A percentile compares a stretch with the other conserved stretches of the same genome.
Evolutionary conservation across 805 yeast species (phyloP).

Genomic region (Teunomyces funiuensis): DNA sequence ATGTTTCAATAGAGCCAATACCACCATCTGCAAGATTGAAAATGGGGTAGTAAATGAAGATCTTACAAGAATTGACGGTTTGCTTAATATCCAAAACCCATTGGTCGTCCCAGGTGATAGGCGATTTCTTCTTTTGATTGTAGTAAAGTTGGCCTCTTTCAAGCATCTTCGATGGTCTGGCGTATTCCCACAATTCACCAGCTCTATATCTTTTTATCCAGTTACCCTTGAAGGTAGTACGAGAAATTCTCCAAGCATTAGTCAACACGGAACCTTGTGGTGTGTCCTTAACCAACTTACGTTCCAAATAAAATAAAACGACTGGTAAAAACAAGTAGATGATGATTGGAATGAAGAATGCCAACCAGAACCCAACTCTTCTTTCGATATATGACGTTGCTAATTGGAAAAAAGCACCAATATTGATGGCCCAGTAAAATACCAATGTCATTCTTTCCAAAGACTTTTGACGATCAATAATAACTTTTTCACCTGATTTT

Average conservation of each 20-base stretch:
- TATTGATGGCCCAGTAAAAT: slow-evolving; percentile 56
- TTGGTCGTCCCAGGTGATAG: slow-evolving; percentile 42
- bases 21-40: slow-evolving; percentile 47
- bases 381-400: slow-evolving; percentile 54
- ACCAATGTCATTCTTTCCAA: slow-evolving; percentile 43
- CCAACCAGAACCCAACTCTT: slow-evolving; percentile 55
- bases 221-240: slow-evolving; percentile 42
- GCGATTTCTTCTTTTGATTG: slow-evolving; percentile 18
- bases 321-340: slow-evolving; percentile 32
- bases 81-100: slow-evolving; percentile 47
- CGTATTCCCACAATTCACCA: slow-evolving; percentile 49
- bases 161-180: slow-evolving; percentile 45
- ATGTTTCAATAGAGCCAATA: slow-evolving; percentile 47
- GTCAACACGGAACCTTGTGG: slow-evolving; percentile 50
- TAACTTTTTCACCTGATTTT: slow-evolving; percentile 64
- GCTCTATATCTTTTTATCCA: slow-evolving; percentile 41
- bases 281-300: slow-evolving; percentile 27
- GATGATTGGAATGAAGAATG: slow-evolving; percentile 47
- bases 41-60: slow-evolving; percentile 44
- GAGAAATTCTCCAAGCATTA: slow-evolving; percentile 41
- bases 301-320: slow-evolving; percentile 25
- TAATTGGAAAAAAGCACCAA: slow-evolving; percentile 53
- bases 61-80: slow-evolving; percentile 45
- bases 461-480: slow-evolving; percentile 48
- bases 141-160: slow-evolving; percentile 41